phyloP scores from a whole-genome alignment of 352 stramenopile genomes.

The Globisporangium parvum region DNA sequence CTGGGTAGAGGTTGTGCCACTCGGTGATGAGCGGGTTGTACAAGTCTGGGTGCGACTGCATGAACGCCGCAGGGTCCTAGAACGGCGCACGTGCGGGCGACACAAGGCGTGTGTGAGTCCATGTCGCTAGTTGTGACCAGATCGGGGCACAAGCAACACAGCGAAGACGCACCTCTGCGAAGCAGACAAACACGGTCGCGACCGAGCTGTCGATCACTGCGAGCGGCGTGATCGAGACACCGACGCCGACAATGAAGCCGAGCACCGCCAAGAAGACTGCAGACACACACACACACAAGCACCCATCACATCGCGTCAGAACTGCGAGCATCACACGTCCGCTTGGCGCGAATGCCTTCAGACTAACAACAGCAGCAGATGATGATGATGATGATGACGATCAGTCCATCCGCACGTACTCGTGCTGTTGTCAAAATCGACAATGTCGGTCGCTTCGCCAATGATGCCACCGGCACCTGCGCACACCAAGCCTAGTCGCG shows the following conservation, averaged over 20 bases:
- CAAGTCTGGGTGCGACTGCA: constrained; percentile 69
- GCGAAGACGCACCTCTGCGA: constrained; percentile 74
- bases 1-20: constrained; percentile 86
- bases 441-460: constrained; percentile 43
- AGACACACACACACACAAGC: neutral
- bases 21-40: constrained; percentile 80
- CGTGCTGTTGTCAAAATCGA: constrained; percentile 67
- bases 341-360: too few species aligned
- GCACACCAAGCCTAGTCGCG: constrained; percentile 55
- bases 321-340: neutral
- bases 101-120: neutral
- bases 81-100: neutral
- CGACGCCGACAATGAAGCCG: constrained; percentile 85
- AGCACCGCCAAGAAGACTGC: constrained; percentile 68
- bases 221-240: constrained; percentile 86
- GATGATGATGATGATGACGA: neutral
- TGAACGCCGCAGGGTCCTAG: constrained; percentile 73
- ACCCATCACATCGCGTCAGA: neutral
- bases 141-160: neutral
- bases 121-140: too few species aligned
- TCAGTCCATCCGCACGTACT: constrained; percentile 17
- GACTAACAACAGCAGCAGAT: neutral
- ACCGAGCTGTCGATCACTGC: constrained; percentile 92
- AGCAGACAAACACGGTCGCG: constrained; percentile 96
- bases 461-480: constrained; percentile 42